Conservation (phyloP, 2,329 filamentous ascomycete genomes). For the Colletotrichum melonis region DNA sequence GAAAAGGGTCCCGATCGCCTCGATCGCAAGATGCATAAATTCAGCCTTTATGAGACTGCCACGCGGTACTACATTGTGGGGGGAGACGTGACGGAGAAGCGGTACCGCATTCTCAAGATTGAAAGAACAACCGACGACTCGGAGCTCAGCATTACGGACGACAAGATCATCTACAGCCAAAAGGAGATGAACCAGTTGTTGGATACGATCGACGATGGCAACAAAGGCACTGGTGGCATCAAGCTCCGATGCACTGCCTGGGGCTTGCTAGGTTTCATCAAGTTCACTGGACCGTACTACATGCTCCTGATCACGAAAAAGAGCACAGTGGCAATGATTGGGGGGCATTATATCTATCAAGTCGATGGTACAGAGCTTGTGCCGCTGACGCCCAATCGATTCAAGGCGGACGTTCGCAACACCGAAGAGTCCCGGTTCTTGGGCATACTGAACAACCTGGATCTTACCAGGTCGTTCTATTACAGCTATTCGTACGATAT, state of each 20-base stretch:
- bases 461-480: conserved; percentile 92
- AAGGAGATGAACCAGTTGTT: conserved; percentile 94
- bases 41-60: conserved; percentile 96
- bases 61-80: conserved; percentile 95
- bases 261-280: conserved; percentile 94
- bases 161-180: conserved; percentile 93
- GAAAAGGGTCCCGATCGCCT: conserved; percentile 49
- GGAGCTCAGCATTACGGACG: conserved; percentile 87
- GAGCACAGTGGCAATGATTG: conserved; percentile 94
- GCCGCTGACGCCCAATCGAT: conserved; percentile 81
- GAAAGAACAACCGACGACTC: conserved; percentile 82
- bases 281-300: conserved; percentile 95
- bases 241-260: conserved; percentile 91
- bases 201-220: conserved; percentile 94
- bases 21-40: conserved; percentile 87
- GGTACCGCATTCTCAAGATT: conserved; percentile 93
- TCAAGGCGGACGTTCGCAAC: conserved; percentile 81
- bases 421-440: conserved; percentile 92
- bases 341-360: conserved; percentile 95
- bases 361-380: conserved; percentile 94
- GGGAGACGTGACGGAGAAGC: conserved; percentile 87
- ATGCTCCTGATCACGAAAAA: conserved; percentile 98
- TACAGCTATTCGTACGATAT: conserved; percentile 99
- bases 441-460: conserved; percentile 88
- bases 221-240: conserved; percentile 89